Base-by-base conservation (phyloP, 495 filamentous ascomycete species). In the Penicillium dipodomyicola region DNA sequence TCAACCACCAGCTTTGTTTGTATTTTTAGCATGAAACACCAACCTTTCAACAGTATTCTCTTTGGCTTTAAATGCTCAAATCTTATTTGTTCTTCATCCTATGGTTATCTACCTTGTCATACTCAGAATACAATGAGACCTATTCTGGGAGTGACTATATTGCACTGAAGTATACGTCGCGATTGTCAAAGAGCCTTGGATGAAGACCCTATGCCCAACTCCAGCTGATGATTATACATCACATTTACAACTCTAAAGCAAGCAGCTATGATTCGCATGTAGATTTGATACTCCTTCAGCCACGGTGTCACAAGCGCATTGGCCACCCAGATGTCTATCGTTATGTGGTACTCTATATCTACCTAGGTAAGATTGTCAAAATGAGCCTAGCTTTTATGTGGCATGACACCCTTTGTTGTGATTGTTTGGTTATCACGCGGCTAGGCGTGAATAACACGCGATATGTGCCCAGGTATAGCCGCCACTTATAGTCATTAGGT, bases 1-100 rank as follows among this genome's bases (percentile, higher is more conserved):
- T 37, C 61, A 48, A 57, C 61, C 54, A 57, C 54, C 23, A 51
- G 49, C 44, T 49, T 53, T 44, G 46, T 50, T 42, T 11, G 23
- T 37, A 19, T 41, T 41, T 15, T 30, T 30, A 19, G 27, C 15
- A 3, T 25, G 10, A 30, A 43, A 25, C 5, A 40, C 20, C n/a
- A 40, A 17, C 22, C 11, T 35, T 20, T 17, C 30, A 52, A 15
- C 5, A 25, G 19, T 19, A 15, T 49, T 22, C 23, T 23, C 25
- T 51, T 41, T 39, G 12, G 12, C 42, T 8, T 15, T 1, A 27
- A 40, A 40, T 15, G 7, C 19, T 42, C 15, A 10, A 48, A n/a
- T 32, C 45, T 32, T 19, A 32, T 32, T 33, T 33, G n/a, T 32
- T n/a, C 2, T 19, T n/a, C 0, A 19, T 5, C 19, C 4, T 32